phyloP scores from a whole-genome alignment of 257 asterid genomes.

The Fraxinus cuspidata region DNA sequence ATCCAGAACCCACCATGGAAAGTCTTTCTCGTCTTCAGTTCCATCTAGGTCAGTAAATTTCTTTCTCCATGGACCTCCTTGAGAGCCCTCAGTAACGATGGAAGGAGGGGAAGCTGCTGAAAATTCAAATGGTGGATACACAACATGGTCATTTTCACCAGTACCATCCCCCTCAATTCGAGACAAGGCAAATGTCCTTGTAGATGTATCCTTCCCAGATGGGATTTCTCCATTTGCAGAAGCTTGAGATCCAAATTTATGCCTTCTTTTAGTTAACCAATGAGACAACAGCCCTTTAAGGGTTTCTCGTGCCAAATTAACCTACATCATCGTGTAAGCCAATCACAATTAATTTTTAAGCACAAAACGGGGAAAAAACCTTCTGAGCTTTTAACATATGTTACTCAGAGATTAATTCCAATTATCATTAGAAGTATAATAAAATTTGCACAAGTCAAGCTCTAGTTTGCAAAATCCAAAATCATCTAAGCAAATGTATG shows the following conservation, averaged over 20 bases:
- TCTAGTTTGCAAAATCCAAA: slow-evolving; percentile 15
- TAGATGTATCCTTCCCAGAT: slow-evolving; percentile 69
- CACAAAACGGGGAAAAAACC: not conserved
- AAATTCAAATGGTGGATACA: slow-evolving; percentile 89
- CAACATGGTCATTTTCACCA: slow-evolving; percentile 75
- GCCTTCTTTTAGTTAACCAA: slow-evolving; percentile 84
- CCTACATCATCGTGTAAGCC: slow-evolving; percentile 43
- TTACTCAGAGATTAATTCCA: not conserved
- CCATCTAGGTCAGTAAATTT: slow-evolving; percentile 89
- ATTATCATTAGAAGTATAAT: slow-evolving; percentile 11
- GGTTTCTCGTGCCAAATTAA: slow-evolving; percentile 96
- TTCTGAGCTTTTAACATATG: not conserved
- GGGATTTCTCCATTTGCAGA: slow-evolving; percentile 70
- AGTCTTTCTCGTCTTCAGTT: slow-evolving; percentile 90
- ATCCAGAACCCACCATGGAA: slow-evolving; percentile 96
- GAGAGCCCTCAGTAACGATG: slow-evolving; percentile 88
- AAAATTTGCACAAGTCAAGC: slow-evolving; percentile 4
- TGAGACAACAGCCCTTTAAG: slow-evolving; percentile 91
- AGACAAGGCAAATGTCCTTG: slow-evolving; percentile 58
- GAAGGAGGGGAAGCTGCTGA: slow-evolving; percentile 84
- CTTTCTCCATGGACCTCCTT: slow-evolving; percentile 97
- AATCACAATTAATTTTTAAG: not conserved
- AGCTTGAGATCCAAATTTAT: slow-evolving; percentile 71
- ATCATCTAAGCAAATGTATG: slow-evolving; percentile 3
- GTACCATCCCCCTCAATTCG: slow-evolving; percentile 72